Evolutionary conservation across 2,329 filamentous ascomycete genomes (phyloP).

Genomic region (Colletotrichum kahawae): DNA sequence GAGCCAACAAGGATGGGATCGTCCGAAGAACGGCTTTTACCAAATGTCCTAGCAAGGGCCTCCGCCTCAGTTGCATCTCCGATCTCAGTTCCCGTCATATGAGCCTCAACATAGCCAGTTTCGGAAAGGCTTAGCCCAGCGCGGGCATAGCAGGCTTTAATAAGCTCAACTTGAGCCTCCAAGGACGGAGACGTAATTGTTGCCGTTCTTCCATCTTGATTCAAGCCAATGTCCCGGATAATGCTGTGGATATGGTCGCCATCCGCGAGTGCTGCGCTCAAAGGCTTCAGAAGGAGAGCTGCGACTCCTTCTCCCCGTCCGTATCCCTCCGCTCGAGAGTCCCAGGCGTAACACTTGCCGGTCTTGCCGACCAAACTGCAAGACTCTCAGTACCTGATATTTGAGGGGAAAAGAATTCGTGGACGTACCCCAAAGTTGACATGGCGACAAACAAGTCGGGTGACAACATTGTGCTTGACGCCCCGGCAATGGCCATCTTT

Average conservation of each 20-base stretch:
- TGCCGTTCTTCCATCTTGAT: slow-evolving; percentile 45
- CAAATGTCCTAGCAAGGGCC: slow-evolving; percentile 49
- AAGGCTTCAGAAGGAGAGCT: not conserved
- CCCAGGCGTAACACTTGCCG: too few species aligned
- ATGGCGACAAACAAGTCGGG: too few species aligned
- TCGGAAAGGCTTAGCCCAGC: slow-evolving; percentile 27
- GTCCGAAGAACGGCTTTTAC: slow-evolving; percentile 25
- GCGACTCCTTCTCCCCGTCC: too few species aligned
- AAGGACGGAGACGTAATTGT: slow-evolving; percentile 38
- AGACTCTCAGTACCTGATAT: too few species aligned
- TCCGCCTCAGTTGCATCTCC: slow-evolving; percentile 61
- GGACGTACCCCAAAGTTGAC: too few species aligned
- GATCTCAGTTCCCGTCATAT: slow-evolving; percentile 59
- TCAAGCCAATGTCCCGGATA: slow-evolving; percentile 38
- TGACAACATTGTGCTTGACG: too few species aligned
- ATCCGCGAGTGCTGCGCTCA: not conserved
- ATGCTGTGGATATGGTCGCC: slow-evolving; percentile 42
- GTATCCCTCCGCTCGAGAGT: too few species aligned
- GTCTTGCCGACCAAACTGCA: too few species aligned
- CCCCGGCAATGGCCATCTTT: too few species aligned
- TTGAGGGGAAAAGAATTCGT: too few species aligned
- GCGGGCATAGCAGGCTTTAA: slow-evolving; percentile 37
- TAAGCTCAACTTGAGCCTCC: slow-evolving; percentile 35
- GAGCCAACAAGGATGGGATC: slow-evolving; percentile 7
- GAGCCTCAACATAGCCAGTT: slow-evolving; percentile 43